phyloP scores from a whole-genome alignment of 2,329 filamentous ascomycete species.

The Botrytis porri region DNA sequence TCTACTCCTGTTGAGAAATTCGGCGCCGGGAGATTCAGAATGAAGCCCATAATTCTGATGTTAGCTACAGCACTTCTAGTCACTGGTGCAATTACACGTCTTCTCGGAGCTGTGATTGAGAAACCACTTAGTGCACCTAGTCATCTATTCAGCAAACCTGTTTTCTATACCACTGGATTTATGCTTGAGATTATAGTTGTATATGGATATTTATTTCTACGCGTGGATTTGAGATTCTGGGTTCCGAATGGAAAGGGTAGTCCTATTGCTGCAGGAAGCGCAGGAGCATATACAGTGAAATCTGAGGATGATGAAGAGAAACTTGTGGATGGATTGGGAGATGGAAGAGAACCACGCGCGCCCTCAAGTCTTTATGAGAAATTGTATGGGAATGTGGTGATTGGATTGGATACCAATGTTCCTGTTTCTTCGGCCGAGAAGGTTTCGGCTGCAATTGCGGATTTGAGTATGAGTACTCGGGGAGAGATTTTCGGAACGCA shows the following conservation, averaged over 20 bases:
- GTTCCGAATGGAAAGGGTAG: neutral
- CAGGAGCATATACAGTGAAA: constrained; percentile 43
- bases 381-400: neutral
- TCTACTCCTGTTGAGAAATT: neutral
- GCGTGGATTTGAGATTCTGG: neutral
- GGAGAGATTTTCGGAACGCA: neutral
- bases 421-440: neutral
- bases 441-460: neutral
- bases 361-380: neutral
- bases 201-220: neutral
- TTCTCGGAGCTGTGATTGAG: neutral
- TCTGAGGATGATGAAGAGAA: neutral
- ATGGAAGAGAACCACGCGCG: neutral
- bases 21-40: neutral
- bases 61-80: neutral
- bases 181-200: neutral
- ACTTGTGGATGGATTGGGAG: neutral
- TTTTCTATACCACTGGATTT: neutral
- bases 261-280: neutral
- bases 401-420: neutral
- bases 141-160: neutral
- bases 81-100: neutral
- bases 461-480: neutral
- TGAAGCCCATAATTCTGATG: neutral
- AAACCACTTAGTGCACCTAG: neutral